These are phyloP conservation scores for Quercus aquifolioides DNA, from an alignment of 306 rosid genomes.

Conservation along the genomic window DNA sequence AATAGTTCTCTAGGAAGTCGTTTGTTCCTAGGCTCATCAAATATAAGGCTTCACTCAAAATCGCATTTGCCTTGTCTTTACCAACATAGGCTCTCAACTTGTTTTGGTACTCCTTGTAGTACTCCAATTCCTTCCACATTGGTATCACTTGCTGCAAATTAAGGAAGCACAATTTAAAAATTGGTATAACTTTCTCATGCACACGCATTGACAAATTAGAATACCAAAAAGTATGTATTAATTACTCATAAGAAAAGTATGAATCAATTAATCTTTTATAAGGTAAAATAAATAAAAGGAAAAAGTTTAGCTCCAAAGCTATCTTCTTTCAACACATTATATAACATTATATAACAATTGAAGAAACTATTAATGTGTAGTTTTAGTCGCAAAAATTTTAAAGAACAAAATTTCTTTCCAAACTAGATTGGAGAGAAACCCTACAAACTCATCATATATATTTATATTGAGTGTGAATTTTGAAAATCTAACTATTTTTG, in stretches of 20 bases:
- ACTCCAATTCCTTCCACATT: constrained; percentile 69
- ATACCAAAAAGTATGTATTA: neutral
- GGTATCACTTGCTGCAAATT: constrained; percentile 70
- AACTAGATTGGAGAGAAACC: too few relatives aligned
- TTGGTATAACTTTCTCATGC: too few relatives aligned
- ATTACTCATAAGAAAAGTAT: too few relatives aligned
- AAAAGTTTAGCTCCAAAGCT: neutral
- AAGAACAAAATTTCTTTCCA: too few relatives aligned
- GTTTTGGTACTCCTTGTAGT: constrained; percentile 59
- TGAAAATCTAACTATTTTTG: too few relatives aligned
- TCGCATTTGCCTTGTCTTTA: constrained; percentile 36
- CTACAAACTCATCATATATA: too few relatives aligned
- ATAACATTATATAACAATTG: too few relatives aligned
- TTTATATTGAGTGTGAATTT: too few relatives aligned
- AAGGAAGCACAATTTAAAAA: neutral
- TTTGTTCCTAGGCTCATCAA: constrained; percentile 71
- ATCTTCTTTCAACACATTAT: too few relatives aligned
- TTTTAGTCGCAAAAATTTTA: too few relatives aligned
- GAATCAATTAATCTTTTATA: too few relatives aligned
- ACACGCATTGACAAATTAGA: neutral
- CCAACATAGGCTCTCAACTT: constrained; percentile 50
- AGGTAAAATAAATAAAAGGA: neutral
- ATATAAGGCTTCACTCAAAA: constrained; percentile 42
- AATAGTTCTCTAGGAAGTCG: constrained; percentile 75
- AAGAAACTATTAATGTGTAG: too few relatives aligned